Evolutionary conservation across 306 rosid species (phyloP), one percentile per base, ranked within the genome.

Genomic region (Senna siamea): DNA sequence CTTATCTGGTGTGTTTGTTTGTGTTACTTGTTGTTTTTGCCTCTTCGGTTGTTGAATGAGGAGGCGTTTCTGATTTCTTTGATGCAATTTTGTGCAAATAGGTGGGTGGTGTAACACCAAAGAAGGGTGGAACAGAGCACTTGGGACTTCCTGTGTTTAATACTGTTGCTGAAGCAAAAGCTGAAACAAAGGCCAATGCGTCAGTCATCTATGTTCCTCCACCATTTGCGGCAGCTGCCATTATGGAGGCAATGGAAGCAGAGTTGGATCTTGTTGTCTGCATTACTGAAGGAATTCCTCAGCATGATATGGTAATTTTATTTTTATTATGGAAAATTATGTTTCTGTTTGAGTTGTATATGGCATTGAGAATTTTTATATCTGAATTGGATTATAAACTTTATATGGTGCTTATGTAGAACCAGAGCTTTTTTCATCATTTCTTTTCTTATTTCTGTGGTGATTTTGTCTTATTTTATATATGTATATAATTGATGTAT

Each of bases 231-330:
- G 97, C 98, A 0, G 89, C 92, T 34, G 99, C 99, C 48, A 95
- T 95, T 34, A 18, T 95, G 88, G 99, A 95, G 69, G 92, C 97
- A 0, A 26, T 87, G 93, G 99, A 95, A 53, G 96, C 99, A 15
- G 99, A 95, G 76, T 72, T 95, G 79, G 99, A 95, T 83, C 99
- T 92, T 78, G 86, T 89, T 73, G 99, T 95, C 13, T 95, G 99
- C 82, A 92, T 95, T 76, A 95, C 99, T 1, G 99, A 95, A 73
- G 99, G 99, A n/a, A 90, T 95, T 85, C 99, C 99, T 0, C 99
- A 95, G 64, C 99, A 95, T 70, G 99, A 95, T 65, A 95, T 95
- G 99, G 99, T 85, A 69, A 20, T 44, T 9, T 52, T 20, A 22
- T n/a, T 6, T 69, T 65, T 62, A 15, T 0, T 0, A 5, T 13